Evolutionary conservation across 2,329 filamentous ascomycete genomes (phyloP), one percentile per base, ranked within the genome.

Genomic region (Aspergillus udagawae): DNA sequence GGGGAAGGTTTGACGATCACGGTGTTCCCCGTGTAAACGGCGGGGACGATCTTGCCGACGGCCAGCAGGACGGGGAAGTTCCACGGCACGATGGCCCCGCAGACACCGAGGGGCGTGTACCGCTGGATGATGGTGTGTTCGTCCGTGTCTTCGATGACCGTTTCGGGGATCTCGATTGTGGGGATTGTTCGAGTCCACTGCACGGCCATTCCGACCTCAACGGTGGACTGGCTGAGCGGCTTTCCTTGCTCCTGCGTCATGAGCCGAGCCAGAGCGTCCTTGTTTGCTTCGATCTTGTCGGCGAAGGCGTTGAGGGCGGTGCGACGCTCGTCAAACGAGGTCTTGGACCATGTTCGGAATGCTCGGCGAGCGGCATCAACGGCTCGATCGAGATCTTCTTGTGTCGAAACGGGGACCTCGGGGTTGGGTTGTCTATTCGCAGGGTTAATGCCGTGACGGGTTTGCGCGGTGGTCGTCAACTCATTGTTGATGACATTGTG

Each of bases 71-170:
- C 57, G 3, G 76, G 74, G 60, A 70, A 86, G 67, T 86, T 86
- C 84, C 84, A 86, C 1, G 83, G 83, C 25, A 82, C 80, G 62
- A 86, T 86, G 57, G 79, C 84, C 12, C 75, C 82, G 1, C 78
- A 63, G 14, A 78, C 72, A 4, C 75, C 75, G 1, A 78, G 58
- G 0, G 76, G 75, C 0, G 66, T 71, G 54, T 75, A 71, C n/a
- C 72, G 67, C 52, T 72, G 66, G 32, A 73, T 60, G 12, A 75
- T 60, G 48, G 67, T 63, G 25, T 58, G 58, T 10, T 73, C 73
- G 12, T 77, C 75, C 51, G 77, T 77, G 41, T 83, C 80, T 60
- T 77, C 75, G 54, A 82, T 69, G 57, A 81, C 63, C 45, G 80
- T 77, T 54, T 80, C 77, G 47, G 77, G 68, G 9, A 83, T 73